Base-by-base conservation (phyloP, 177 flowering plant genomes). In the Vitis hybrid region DNA sequence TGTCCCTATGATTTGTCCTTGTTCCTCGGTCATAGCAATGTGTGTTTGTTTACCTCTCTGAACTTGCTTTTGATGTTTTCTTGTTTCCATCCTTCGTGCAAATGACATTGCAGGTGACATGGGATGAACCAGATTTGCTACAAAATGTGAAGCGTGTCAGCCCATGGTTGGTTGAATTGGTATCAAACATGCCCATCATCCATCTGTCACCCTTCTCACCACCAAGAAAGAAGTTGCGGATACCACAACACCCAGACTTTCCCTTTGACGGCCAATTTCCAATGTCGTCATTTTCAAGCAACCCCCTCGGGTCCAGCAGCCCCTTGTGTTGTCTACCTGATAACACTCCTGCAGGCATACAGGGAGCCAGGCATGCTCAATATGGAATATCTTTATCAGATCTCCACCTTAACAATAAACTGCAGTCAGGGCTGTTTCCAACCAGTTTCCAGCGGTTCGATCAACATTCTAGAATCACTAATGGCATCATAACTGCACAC, bases 301-400 rank as follows among this genome's bases (percentile, higher is more conserved):
- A 86, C 75, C 86, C 88, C 85, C 82, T 88, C 30, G 83, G 89
- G 81, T 79, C 92, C 58, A 86, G 82, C 86, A 86, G 89, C 87
- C 86, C 91, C 73, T 74, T 87, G 80, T 84, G 84, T 83, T 85
- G 81, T 87, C 69, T 83, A 78, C 60, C 89, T 15, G 87, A 91
- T 80, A 86, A 81, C 82, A 76, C 89, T 81, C 79, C 94, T 87
- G 94, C 92, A 86, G 93, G 99, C 95, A 95, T 95, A 91, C 99
- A 95, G 99, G 99, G 98, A 95, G 95, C 99, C 99, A 95, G 99
- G 99, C 99, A 95, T 86, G 83, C 91, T 91, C 97, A 86, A 80
- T 84, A 80, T 78, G 93, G 92, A 80, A 70, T 83, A 77, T 76
- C 96, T 71, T 79, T 90, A 72, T 75, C 87, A 76, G 92, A 91